A percentile compares a stretch with the other conserved stretches of the same genome.
Evolutionary conservation across 2,329 filamentous ascomycete genomes (phyloP).

Genomic region (Colletotrichum shisoi): DNA sequence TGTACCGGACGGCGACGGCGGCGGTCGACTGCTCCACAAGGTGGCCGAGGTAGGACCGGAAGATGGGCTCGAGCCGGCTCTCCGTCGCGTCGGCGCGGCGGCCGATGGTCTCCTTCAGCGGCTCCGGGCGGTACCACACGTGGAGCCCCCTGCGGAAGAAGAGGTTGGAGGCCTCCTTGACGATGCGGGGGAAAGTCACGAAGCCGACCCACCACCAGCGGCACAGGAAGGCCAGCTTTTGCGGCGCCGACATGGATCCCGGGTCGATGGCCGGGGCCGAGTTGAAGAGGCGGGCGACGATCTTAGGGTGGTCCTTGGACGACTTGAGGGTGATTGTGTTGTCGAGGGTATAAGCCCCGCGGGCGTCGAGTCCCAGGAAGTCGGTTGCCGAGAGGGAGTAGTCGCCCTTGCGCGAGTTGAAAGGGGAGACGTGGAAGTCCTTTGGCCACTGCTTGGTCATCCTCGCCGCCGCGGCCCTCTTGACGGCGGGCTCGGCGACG

Average conservation of each 20-base stretch:
- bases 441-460: constrained; percentile 68
- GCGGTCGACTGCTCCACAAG: constrained; percentile 58
- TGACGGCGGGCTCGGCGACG: constrained; percentile 40
- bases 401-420: constrained; percentile 68
- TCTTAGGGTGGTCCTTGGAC: constrained; percentile 66
- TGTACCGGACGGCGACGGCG: constrained; percentile 61
- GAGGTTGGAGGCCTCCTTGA: constrained; percentile 66
- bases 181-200: constrained; percentile 70
- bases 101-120: constrained; percentile 62
- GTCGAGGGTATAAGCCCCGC: constrained; percentile 57
- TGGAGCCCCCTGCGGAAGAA: constrained; percentile 66
- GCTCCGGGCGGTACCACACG: constrained; percentile 72
- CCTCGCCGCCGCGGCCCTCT: constrained; percentile 34
- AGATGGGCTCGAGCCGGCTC: constrained; percentile 54
- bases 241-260: constrained; percentile 50
- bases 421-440: constrained; percentile 79
- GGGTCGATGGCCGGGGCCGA: constrained; percentile 61
- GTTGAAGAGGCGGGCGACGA: constrained; percentile 68
- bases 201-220: constrained; percentile 74
- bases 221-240: constrained; percentile 58
- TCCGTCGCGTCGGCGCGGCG: constrained; percentile 63
- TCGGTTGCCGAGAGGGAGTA: constrained; percentile 63
- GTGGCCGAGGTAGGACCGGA: constrained; percentile 57
- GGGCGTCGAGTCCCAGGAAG: constrained; percentile 53
- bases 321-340: constrained; percentile 68